Conservation (phyloP, 352 stramenopile species). For the Thalassiosira hispida region DNA sequence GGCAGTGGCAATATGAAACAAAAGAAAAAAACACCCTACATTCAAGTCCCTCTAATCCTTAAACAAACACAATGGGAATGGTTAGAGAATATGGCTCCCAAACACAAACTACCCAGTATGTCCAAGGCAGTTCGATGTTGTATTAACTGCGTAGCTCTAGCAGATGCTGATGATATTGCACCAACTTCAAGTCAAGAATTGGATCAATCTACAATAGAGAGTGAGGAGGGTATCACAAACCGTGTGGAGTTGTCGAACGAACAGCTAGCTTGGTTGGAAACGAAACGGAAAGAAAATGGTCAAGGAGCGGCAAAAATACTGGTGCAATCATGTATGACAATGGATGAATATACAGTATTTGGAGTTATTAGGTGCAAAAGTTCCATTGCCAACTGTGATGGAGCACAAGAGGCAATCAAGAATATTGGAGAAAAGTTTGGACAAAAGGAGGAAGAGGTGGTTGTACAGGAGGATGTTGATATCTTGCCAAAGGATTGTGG, state of each 20-base stretch:
- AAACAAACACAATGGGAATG: slow-evolving; percentile 26
- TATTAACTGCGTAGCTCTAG: slow-evolving; percentile 42
- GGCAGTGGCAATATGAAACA: too few species aligned
- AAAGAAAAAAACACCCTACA: neutral
- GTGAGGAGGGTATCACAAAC: slow-evolving; percentile 4
- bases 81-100: slow-evolving; percentile 37
- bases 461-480: slow-evolving; percentile 18
- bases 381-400: slow-evolving; percentile 28
- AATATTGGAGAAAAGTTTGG: slow-evolving; percentile 24
- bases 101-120: slow-evolving; percentile 27
- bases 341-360: slow-evolving; percentile 44
- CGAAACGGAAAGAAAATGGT: neutral
- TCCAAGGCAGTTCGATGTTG: slow-evolving; percentile 44
- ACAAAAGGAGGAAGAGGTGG: slow-evolving; percentile 8
- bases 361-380: slow-evolving; percentile 43
- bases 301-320: slow-evolving; percentile 12
- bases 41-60: slow-evolving; percentile 5
- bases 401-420: slow-evolving; percentile 28
- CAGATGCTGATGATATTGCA: neutral
- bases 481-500: slow-evolving; percentile 18
- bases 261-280: slow-evolving; percentile 33
- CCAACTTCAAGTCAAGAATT: neutral
- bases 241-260: slow-evolving; percentile 27
- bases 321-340: slow-evolving; percentile 14
- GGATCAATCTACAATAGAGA: neutral